Percentiles rank a stretch among this genome's conserved stretches.
These are phyloP conservation scores for Porcisia deanei DNA, from an alignment of 208 protist species.

Conservation along the genomic window DNA sequence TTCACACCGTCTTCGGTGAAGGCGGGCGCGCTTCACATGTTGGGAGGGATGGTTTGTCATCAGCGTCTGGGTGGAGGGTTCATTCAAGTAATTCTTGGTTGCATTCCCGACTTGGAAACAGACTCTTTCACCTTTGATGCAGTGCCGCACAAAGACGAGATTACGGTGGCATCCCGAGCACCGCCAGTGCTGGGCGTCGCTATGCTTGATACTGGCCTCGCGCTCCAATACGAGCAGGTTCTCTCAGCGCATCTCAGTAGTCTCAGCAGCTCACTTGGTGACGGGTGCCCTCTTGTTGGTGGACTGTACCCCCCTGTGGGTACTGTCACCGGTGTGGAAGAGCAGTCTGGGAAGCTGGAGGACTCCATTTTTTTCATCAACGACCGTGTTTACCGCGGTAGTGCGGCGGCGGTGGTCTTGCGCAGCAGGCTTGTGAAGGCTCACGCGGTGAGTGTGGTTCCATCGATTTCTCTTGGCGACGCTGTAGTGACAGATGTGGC, in stretches of 20 bases:
- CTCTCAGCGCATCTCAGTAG: slow-evolving; percentile 59
- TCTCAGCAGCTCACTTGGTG: slow-evolving; percentile 41
- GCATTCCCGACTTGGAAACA: slow-evolving; percentile 74
- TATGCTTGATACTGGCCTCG: slow-evolving; percentile 62
- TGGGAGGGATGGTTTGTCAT: slow-evolving; percentile 75
- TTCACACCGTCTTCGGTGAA: slow-evolving; percentile 72
- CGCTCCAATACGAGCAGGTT: slow-evolving; percentile 75
- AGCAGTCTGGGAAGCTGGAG: slow-evolving; percentile 31
- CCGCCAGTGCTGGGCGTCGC: slow-evolving; percentile 64
- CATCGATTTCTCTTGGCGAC: slow-evolving; percentile 66
- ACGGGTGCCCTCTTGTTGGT: slow-evolving; percentile 56
- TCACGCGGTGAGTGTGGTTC: slow-evolving; percentile 61
- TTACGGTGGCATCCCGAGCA: slow-evolving; percentile 37
- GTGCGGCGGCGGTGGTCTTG: slow-evolving; percentile 70
- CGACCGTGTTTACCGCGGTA: slow-evolving; percentile 79
- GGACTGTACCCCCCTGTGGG: slow-evolving; percentile 74
- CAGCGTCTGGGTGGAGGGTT: slow-evolving; percentile 82
- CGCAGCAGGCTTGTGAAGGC: slow-evolving; percentile 69
- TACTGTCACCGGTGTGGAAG: slow-evolving; percentile 4
- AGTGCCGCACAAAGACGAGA: slow-evolving; percentile 62
- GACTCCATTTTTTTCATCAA: slow-evolving; percentile 87
- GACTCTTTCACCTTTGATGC: slow-evolving; percentile 87
- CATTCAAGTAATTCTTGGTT: slow-evolving; percentile 83
- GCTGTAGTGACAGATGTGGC: slow-evolving; percentile 40
- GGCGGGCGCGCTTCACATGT: slow-evolving; percentile 72